Percentiles rank a stretch among this genome's conserved stretches.
Evolutionary conservation across 177 flowering plant genomes (phyloP).

Genomic region (Vitis hybrid): DNA sequence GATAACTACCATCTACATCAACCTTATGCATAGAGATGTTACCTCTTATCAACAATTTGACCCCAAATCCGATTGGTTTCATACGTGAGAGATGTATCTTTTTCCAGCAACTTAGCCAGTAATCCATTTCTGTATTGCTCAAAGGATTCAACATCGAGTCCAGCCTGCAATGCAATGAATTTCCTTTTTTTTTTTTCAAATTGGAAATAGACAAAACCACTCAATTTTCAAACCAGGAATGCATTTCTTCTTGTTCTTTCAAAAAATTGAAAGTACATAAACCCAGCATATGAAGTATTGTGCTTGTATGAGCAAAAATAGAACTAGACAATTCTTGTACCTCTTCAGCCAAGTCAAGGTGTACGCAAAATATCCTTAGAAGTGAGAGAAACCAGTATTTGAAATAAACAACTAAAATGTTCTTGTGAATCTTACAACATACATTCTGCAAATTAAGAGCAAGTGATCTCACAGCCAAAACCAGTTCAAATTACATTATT

Average conservation of each 20-base stretch:
- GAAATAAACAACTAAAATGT: neutral
- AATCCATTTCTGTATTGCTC: conserved; percentile 72
- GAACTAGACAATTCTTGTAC: too few relatives aligned
- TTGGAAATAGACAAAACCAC: too few relatives aligned
- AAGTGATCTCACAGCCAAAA: neutral
- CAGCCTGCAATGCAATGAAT: conserved; percentile 50
- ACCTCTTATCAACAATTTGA: conserved; percentile 87
- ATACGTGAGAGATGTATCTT: conserved; percentile 75
- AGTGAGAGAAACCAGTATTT: too few relatives aligned
- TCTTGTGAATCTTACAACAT: neutral
- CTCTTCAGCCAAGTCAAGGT: neutral
- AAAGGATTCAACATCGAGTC: conserved; percentile 69
- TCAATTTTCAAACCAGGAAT: too few relatives aligned
- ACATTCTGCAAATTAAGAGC: neutral
- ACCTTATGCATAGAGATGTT: conserved; percentile 2
- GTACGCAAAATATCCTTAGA: neutral
- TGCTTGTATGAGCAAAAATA: too few relatives aligned
- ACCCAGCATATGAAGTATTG: too few relatives aligned
- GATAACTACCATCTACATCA: neutral
- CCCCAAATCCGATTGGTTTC: conserved; percentile 75
- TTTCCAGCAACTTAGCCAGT: conserved; percentile 76
- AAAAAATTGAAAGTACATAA: too few relatives aligned
- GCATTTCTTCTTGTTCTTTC: too few relatives aligned
- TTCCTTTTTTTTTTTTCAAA: too few relatives aligned
- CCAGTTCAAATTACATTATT: neutral